phyloP scores from a whole-genome alignment of 305 asterid genomes.

The Fraxinus sp. region DNA sequence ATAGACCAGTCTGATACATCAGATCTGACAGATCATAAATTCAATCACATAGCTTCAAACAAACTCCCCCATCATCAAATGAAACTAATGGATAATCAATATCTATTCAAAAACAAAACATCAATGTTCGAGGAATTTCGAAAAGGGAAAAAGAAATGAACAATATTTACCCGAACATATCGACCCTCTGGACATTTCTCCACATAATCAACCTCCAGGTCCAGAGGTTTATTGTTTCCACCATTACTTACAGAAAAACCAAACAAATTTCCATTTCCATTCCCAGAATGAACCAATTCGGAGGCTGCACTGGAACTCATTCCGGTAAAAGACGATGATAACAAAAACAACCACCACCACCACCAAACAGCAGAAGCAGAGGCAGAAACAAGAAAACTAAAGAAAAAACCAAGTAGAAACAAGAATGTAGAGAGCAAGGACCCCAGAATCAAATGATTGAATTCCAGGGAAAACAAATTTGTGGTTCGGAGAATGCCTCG shows the following conservation, averaged over 20 bases:
- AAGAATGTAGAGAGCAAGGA: slow-evolving; percentile 10
- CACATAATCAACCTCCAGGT: slow-evolving; percentile 36
- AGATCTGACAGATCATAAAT: background rate
- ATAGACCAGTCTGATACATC: background rate
- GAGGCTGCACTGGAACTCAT: slow-evolving; percentile 41
- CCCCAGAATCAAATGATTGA: slow-evolving; percentile 21
- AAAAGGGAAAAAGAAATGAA: background rate
- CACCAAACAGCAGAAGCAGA: slow-evolving; percentile 11
- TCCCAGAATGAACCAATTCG: slow-evolving; percentile 26
- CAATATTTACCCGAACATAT: slow-evolving; percentile 52
- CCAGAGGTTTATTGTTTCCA: slow-evolving; percentile 31
- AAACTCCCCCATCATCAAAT: background rate
- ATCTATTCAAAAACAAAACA: background rate
- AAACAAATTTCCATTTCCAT: slow-evolving; percentile 13
- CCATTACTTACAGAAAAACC: slow-evolving; percentile 25
- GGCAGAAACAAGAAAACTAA: slow-evolving; percentile 17
- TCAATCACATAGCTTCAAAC: background rate
- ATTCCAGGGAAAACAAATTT: slow-evolving; percentile 1
- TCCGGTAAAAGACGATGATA: slow-evolving; percentile 24
- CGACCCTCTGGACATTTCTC: slow-evolving; percentile 64
- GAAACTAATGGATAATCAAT: background rate
- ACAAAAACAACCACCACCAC: slow-evolving; percentile 8
- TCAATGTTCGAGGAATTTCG: slow-evolving; percentile 5
- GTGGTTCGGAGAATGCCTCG: slow-evolving; percentile 34
- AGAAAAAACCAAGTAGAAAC: slow-evolving; percentile 20